A percentile compares a stretch with the other conserved stretches of the same genome.
Evolutionary conservation across 768 basidiomycete species (phyloP).

Genomic region (Termitomyces titanicus): DNA sequence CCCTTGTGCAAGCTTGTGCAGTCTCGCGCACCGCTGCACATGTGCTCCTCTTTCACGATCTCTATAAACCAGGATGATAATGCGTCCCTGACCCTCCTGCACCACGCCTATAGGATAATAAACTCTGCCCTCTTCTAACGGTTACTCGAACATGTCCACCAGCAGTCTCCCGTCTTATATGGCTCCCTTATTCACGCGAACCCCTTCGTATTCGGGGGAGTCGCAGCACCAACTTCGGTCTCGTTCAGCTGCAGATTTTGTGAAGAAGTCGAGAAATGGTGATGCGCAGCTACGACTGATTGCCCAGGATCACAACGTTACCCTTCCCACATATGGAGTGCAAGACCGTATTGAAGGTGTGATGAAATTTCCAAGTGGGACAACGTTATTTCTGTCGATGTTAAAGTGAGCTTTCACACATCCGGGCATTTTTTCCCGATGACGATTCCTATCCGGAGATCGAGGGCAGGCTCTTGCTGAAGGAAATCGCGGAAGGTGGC

Average conservation of each 20-base stretch:
- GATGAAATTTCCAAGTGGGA: slow-evolving; percentile 55
- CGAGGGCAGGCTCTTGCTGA: slow-evolving; percentile 54
- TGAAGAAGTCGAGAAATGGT: slow-evolving; percentile 58
- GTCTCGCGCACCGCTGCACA: slow-evolving; percentile 10
- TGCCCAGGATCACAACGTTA: slow-evolving; percentile 47
- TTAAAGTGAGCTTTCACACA: slow-evolving; percentile 41
- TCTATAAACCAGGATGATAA: slow-evolving; percentile 2
- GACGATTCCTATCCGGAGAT: slow-evolving; percentile 34
- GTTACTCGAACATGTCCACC: slow-evolving; percentile 42
- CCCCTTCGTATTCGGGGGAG: slow-evolving; percentile 50
- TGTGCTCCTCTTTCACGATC: slow-evolving; percentile 5
- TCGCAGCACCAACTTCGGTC: slow-evolving; percentile 39
- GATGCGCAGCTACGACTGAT: slow-evolving; percentile 46
- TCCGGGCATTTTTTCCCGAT: not conserved
- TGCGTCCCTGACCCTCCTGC: not conserved
- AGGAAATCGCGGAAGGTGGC: slow-evolving; percentile 69
- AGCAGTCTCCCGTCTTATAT: slow-evolving; percentile 50
- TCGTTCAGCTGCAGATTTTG: slow-evolving; percentile 44
- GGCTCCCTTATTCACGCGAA: slow-evolving; percentile 30
- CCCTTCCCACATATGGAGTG: slow-evolving; percentile 56
- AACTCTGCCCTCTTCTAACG: not conserved
- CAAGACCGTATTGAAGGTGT: slow-evolving; percentile 50
- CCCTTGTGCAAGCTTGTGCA: no score
- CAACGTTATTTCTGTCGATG: slow-evolving; percentile 56
- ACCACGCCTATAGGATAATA: slow-evolving; percentile 2